phyloP scores from a whole-genome alignment of 768 basidiomycete species.

The Cubamyces sp. region DNA sequence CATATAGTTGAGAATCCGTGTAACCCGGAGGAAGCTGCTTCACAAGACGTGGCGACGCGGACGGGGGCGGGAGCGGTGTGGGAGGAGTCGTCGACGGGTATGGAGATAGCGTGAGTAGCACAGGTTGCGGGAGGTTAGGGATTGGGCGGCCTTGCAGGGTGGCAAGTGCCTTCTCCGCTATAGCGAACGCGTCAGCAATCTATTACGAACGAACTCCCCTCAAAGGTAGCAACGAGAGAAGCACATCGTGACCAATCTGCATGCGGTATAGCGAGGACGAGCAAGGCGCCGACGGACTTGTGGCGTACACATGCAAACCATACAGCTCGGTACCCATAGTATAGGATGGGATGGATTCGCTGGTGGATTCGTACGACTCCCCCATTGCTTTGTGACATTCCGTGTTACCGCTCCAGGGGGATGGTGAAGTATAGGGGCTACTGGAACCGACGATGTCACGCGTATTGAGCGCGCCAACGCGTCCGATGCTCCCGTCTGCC shows the following conservation, averaged over 20 bases:
- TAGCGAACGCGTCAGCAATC: slow-evolving; percentile 10
- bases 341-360: too few species aligned
- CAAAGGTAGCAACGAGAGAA: slow-evolving; percentile 9
- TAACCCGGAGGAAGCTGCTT: slow-evolving; percentile 78
- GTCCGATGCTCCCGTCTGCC: not conserved
- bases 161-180: slow-evolving; percentile 89
- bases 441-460: not conserved
- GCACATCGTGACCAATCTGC: not conserved
- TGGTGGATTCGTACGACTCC: too few species aligned
- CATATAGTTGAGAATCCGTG: slow-evolving; percentile 77
- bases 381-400: too few species aligned
- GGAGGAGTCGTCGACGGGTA: slow-evolving; percentile 82
- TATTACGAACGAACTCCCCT: slow-evolving; percentile 3
- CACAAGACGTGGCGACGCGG: slow-evolving; percentile 77
- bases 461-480: slow-evolving; percentile 2
- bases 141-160: slow-evolving; percentile 79
- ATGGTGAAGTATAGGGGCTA: not conserved
- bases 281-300: not conserved
- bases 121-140: slow-evolving; percentile 60
- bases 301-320: not conserved
- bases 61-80: slow-evolving; percentile 73
- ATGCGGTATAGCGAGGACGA: not conserved
- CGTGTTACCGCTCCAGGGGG: too few species aligned
- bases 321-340: too few species aligned
- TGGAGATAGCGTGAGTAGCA: slow-evolving; percentile 73